Evolutionary conservation across 169 alveolate species (phyloP).

Genomic region (Eimeria maxima): DNA sequence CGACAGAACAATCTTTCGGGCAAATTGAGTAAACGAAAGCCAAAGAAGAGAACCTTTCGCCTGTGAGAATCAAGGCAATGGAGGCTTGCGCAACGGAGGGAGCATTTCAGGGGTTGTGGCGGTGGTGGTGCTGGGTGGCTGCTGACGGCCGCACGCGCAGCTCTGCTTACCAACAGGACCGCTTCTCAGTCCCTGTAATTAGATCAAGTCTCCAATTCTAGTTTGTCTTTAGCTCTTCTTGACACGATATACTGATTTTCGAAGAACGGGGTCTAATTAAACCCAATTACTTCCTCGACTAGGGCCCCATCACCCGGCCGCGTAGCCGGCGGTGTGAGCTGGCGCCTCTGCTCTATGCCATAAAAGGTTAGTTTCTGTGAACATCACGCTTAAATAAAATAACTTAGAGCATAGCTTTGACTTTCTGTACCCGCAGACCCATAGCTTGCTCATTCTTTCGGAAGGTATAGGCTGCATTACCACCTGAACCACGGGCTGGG

Average conservation of each 20-base stretch:
- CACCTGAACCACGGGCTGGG: background rate
- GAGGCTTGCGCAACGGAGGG: slow-evolving; percentile 75
- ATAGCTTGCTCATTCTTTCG: background rate
- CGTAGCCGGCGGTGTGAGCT: slow-evolving; percentile 19
- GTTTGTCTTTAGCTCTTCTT: slow-evolving; percentile 35
- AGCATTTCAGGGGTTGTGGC: slow-evolving; percentile 80
- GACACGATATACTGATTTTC: slow-evolving; percentile 7
- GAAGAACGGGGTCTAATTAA: background rate
- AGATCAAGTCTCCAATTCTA: slow-evolving; percentile 53
- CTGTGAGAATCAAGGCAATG: slow-evolving; percentile 72
- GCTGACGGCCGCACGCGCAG: slow-evolving; percentile 82
- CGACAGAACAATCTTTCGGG: slow-evolving; percentile 62
- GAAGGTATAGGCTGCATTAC: slow-evolving; percentile 14
- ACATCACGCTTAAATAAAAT: background rate
- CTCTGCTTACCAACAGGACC: slow-evolving; percentile 74
- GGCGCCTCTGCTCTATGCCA: slow-evolving; percentile 26
- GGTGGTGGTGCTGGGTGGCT: slow-evolving; percentile 82
- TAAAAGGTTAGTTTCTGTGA: slow-evolving; percentile 6
- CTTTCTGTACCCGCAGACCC: background rate
- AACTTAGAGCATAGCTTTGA: background rate
- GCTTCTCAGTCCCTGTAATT: slow-evolving; percentile 31
- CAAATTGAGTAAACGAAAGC: slow-evolving; percentile 70
- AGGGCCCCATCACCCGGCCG: slow-evolving; percentile 50
- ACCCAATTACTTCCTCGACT: background rate
- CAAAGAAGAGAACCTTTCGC: slow-evolving; percentile 78